A percentile compares a stretch with the other conserved stretches of the same genome.
phyloP scores from a whole-genome alignment of 2,329 filamentous ascomycete species.

The Bipolaris victoriae region DNA sequence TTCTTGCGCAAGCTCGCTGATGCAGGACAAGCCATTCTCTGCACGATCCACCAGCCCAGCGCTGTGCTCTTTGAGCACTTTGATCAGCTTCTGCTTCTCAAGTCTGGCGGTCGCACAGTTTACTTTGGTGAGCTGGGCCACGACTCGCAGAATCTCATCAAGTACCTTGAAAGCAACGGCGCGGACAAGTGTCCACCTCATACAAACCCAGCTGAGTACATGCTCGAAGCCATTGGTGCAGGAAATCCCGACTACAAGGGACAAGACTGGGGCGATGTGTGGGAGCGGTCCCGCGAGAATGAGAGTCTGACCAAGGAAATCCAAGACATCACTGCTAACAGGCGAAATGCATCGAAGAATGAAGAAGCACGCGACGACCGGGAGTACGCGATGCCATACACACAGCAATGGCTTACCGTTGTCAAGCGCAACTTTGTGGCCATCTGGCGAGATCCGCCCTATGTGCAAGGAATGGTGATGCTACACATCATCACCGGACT shows the following conservation, averaged over 20 bases:
- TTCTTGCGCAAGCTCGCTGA: constrained; percentile 71
- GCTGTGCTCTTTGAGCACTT: constrained; percentile 71
- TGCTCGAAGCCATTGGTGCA: constrained; percentile 56
- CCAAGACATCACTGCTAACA: constrained; percentile 47
- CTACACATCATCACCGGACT: constrained; percentile 59
- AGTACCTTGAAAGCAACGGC: constrained; percentile 62
- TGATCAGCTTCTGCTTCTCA: constrained; percentile 68
- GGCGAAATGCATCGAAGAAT: constrained; percentile 42
- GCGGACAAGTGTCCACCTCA: constrained; percentile 59
- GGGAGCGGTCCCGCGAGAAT: constrained; percentile 51
- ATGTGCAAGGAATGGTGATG: constrained; percentile 59
- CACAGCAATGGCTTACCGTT: constrained; percentile 51
- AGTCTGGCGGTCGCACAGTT: constrained; percentile 68
- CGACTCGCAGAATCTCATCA: constrained; percentile 49
- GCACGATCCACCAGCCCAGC: constrained; percentile 74
- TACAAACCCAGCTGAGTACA: constrained; percentile 62
- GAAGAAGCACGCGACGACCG: constrained; percentile 50
- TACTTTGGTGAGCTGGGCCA: constrained; percentile 67
- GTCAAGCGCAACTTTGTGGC: constrained; percentile 61
- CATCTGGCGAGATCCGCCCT: constrained; percentile 70
- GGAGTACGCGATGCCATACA: constrained; percentile 54
- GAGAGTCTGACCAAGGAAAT: constrained; percentile 49
- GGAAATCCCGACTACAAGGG: constrained; percentile 53
- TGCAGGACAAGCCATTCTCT: constrained; percentile 70
- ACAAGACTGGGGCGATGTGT: constrained; percentile 55